These are phyloP conservation scores for Imleria badia DNA, from an alignment of 768 basidiomycete genomes.

Conservation along the genomic window DNA sequence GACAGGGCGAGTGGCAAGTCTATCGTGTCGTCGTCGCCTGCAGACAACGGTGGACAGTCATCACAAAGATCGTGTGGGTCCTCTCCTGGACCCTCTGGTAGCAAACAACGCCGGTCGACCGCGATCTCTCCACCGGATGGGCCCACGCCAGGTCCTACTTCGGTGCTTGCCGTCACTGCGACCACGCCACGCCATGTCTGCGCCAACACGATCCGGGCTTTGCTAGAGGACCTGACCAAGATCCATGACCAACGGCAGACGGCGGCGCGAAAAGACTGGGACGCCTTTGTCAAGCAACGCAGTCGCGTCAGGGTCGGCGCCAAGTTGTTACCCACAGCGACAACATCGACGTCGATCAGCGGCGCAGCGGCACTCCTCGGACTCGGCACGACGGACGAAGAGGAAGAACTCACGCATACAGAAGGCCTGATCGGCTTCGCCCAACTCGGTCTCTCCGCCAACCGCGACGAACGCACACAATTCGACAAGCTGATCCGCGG, in stretches of 20 bases:
- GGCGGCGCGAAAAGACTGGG: slow-evolving; percentile 78
- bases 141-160: slow-evolving; percentile 31
- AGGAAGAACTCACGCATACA: slow-evolving; percentile 75
- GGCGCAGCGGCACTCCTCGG: slow-evolving; percentile 69
- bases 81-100: slow-evolving; percentile 53
- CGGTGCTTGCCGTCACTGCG: slow-evolving; percentile 58
- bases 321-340: slow-evolving; percentile 17
- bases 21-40: slow-evolving; percentile 10
- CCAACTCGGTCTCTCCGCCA: slow-evolving; percentile 77
- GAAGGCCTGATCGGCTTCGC: slow-evolving; percentile 90
- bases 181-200: slow-evolving; percentile 76
- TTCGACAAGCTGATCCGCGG: slow-evolving; percentile 78
- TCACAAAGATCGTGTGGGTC: slow-evolving; percentile 30
- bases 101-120: slow-evolving; percentile 44
- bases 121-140: slow-evolving; percentile 29
- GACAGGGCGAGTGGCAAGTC: slow-evolving; percentile 13
- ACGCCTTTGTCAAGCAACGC: slow-evolving; percentile 76
- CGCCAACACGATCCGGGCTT: slow-evolving; percentile 65
- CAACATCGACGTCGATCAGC: slow-evolving; percentile 28
- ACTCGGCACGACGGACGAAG: slow-evolving; percentile 58
- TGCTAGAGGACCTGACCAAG: slow-evolving; percentile 73
- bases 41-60: slow-evolving; percentile 28
- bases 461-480: slow-evolving; percentile 68
- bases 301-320: slow-evolving; percentile 43
- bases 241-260: slow-evolving; percentile 82